phyloP scores from a whole-genome alignment of 2,329 filamentous ascomycete genomes.

The Fusarium redolens region DNA sequence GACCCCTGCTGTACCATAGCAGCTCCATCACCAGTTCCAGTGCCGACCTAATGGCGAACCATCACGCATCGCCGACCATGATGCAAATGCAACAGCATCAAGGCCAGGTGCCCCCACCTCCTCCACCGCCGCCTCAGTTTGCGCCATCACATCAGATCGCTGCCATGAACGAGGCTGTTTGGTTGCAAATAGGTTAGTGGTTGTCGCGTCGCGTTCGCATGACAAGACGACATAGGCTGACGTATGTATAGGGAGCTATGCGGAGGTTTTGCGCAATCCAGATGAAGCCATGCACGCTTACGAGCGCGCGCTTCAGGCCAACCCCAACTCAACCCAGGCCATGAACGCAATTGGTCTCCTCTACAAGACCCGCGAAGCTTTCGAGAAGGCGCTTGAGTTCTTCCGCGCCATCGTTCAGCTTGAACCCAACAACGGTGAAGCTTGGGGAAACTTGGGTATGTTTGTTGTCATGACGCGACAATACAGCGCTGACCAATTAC shows the following conservation, averaged over 20 bases:
- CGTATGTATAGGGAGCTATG: conserved; percentile 75
- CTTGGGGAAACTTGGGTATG: conserved; percentile 93
- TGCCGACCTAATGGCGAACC: conserved; percentile 72
- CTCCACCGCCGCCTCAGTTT: conserved; percentile 60
- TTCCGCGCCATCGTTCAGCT: conserved; percentile 91
- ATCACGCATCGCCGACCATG: conserved; percentile 84
- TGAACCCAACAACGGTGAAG: conserved; percentile 89
- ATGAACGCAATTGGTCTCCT: conserved; percentile 96
- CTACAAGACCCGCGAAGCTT: conserved; percentile 90
- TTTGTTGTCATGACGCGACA: not conserved
- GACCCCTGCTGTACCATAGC: conserved; percentile 30
- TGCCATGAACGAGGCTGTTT: conserved; percentile 85
- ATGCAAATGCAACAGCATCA: conserved; percentile 75
- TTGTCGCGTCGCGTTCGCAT: conserved; percentile 31
- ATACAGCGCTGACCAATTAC: conserved; percentile 28
- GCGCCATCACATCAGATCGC: conserved; percentile 78
- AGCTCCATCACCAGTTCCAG: conserved; percentile 22
- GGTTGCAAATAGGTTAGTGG: conserved; percentile 90
- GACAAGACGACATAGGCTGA: conserved; percentile 34
- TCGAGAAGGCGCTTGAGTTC: conserved; percentile 93
- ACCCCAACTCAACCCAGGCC: conserved; percentile 86
- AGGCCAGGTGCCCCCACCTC: conserved; percentile 67
- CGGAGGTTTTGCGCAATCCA: conserved; percentile 86
- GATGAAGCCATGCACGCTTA: conserved; percentile 93
- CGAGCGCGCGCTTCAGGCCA: conserved; percentile 88